phyloP scores from a whole-genome alignment of 768 basidiomycete genomes.

The Suillus hirtellus region DNA sequence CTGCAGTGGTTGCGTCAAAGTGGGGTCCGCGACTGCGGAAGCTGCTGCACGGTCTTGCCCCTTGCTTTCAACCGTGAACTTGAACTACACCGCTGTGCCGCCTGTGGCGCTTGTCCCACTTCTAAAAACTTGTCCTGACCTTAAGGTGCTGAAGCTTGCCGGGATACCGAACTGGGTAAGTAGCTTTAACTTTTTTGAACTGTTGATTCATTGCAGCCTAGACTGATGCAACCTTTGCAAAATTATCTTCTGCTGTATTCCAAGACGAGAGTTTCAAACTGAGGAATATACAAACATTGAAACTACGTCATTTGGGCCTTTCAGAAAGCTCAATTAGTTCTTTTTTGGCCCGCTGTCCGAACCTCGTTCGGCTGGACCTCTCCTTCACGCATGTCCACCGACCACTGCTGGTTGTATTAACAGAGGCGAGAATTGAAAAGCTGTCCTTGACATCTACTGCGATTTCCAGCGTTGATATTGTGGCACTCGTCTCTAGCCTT shows the following conservation, averaged over 20 bases:
- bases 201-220: slow-evolving; percentile 22
- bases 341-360: slow-evolving; percentile 48
- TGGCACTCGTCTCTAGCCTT: slow-evolving; percentile 39
- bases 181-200: slow-evolving; percentile 2
- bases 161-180: slow-evolving; percentile 63
- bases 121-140: slow-evolving; percentile 34
- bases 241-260: slow-evolving; percentile 37
- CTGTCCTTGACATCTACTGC: slow-evolving; percentile 62
- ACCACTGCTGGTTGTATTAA: slow-evolving; percentile 29
- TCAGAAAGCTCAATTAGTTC: slow-evolving; percentile 48
- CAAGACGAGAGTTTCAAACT: slow-evolving; percentile 32
- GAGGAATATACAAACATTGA: slow-evolving; percentile 49
- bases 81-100: slow-evolving; percentile 60
- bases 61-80: slow-evolving; percentile 48
- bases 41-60: slow-evolving; percentile 44
- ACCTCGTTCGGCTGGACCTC: slow-evolving; percentile 55
- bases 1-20: slow-evolving; percentile 60
- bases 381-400: slow-evolving; percentile 62
- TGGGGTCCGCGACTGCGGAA: slow-evolving; percentile 47
- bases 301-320: slow-evolving; percentile 55
- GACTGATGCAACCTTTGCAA: slow-evolving; percentile 59
- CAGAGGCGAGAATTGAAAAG: slow-evolving; percentile 41
- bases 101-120: slow-evolving; percentile 49
- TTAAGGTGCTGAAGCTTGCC: slow-evolving; percentile 63
- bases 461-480: slow-evolving; percentile 41